phyloP scores from a whole-genome alignment of 179 eudicot species.

The Carnegiea gigantea region DNA sequence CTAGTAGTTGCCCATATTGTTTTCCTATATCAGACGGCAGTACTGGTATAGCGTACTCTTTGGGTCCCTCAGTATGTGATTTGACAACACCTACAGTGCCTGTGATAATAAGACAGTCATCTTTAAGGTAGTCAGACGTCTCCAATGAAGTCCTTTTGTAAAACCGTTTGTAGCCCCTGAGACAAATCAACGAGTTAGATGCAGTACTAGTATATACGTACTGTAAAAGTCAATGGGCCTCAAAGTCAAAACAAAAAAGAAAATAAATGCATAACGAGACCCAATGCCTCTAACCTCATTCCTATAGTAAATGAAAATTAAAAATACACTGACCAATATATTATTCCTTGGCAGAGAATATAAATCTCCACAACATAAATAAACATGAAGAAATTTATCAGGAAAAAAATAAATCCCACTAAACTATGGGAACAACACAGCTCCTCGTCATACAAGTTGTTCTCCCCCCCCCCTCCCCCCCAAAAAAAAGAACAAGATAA shows the following conservation, averaged over 20 bases:
- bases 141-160: slow-evolving; percentile 56
- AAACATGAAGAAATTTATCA: background rate
- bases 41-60: slow-evolving; percentile 45
- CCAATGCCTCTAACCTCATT: background rate
- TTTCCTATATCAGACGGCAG: slow-evolving; percentile 69
- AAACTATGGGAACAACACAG: background rate
- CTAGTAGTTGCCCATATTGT: slow-evolving; percentile 71
- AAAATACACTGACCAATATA: background rate
- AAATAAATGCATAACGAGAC: background rate
- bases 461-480: background rate
- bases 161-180: slow-evolving; percentile 79
- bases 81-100: slow-evolving; percentile 78
- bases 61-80: slow-evolving; percentile 71
- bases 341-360: background rate
- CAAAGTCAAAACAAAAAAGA: background rate
- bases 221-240: background rate
- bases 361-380: background rate
- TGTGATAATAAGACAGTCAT: slow-evolving; percentile 65
- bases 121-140: slow-evolving; percentile 62
- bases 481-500: background rate
- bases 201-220: background rate
- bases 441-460: background rate
- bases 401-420: no score
- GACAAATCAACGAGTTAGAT: slow-evolving; percentile 17
- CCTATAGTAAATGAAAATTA: background rate